A percentile compares a stretch with the other conserved stretches of the same genome.
phyloP scores from a whole-genome alignment of 2,329 filamentous ascomycete species.

The Penicillium sp. region DNA sequence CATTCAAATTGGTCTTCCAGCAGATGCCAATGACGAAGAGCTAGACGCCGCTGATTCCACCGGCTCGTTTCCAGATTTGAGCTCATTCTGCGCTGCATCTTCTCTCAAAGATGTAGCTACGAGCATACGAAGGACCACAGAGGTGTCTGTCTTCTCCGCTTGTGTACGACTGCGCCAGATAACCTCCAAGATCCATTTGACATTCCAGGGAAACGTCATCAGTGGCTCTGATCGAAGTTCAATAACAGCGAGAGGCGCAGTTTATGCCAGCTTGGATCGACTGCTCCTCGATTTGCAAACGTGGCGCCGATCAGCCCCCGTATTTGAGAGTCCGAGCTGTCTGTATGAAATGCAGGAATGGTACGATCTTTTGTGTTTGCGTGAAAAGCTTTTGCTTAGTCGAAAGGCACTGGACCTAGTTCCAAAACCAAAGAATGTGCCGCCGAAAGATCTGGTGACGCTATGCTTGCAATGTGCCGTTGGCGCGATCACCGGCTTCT shows the following conservation, averaged over 20 bases:
- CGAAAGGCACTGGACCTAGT: conserved; percentile 46
- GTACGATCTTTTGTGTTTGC: conserved; percentile 47
- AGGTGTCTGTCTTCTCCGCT: conserved; percentile 44
- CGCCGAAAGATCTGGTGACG: conserved; percentile 34
- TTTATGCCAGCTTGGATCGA: conserved; percentile 24
- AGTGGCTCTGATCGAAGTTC: neutral
- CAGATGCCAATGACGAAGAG: conserved; percentile 38
- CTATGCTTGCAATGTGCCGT: conserved; percentile 41
- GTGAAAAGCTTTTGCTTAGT: conserved; percentile 45
- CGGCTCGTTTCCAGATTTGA: conserved; percentile 12
- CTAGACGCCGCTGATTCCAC: conserved; percentile 22
- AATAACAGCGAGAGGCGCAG: conserved; percentile 10
- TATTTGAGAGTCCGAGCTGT: conserved; percentile 36
- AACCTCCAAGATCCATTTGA: conserved; percentile 34
- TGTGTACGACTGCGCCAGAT: conserved; percentile 44
- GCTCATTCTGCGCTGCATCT: conserved; percentile 12
- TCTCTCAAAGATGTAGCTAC: neutral
- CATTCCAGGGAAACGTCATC: conserved; percentile 6
- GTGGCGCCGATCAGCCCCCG: conserved; percentile 40
- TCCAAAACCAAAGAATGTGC: conserved; percentile 36
- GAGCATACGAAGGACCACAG: conserved; percentile 18
- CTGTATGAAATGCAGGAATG: conserved; percentile 49
- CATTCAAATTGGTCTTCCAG: conserved; percentile 41
- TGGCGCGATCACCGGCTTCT: conserved; percentile 44
- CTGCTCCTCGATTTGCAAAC: conserved; percentile 38